Evolutionary conservation across 2,329 filamentous ascomycete species (phyloP).

Genomic region (Sphaerulina musiva): DNA sequence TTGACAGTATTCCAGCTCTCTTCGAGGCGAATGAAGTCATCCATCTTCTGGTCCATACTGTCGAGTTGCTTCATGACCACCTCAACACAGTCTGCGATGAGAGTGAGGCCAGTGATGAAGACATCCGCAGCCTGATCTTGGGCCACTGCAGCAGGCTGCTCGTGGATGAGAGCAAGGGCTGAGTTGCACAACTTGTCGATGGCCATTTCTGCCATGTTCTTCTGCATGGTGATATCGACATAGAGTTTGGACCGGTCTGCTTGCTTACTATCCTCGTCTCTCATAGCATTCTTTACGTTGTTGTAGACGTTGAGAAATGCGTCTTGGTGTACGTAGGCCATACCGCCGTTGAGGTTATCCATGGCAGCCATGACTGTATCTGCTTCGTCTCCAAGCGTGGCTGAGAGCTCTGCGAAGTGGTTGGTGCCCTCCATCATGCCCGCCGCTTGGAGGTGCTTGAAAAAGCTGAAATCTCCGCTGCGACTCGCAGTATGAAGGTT

Average conservation of each 20-base stretch:
- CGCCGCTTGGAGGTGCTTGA: conserved; percentile 42
- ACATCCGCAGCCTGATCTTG: conserved; percentile 41
- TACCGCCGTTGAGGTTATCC: conserved; percentile 42
- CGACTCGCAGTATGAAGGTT: conserved; percentile 41
- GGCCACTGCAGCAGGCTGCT: conserved; percentile 33
- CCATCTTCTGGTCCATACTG: conserved; percentile 36
- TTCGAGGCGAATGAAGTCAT: conserved; percentile 44
- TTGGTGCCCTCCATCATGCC: conserved; percentile 41
- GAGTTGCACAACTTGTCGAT: conserved; percentile 44
- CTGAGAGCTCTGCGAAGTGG: conserved; percentile 40
- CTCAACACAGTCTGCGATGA: conserved; percentile 42
- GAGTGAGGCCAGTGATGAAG: conserved; percentile 41
- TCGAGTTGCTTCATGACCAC: conserved; percentile 39
- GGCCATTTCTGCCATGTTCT: conserved; percentile 41
- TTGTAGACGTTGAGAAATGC: conserved; percentile 44
- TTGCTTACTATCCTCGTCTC: conserved; percentile 28
- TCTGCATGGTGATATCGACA: conserved; percentile 42
- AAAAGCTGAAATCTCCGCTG: conserved; percentile 43
- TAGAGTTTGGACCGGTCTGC: conserved; percentile 34
- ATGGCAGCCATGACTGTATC: conserved; percentile 40
- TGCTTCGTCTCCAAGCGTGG: conserved; percentile 38
- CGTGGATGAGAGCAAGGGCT: conserved; percentile 40
- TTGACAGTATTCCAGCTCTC: conserved; percentile 41
- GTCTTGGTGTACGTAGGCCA: conserved; percentile 44
- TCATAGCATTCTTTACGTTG: conserved; percentile 34